Percentiles rank a stretch among this genome's conserved stretches.
Evolutionary conservation across 139 green algal genomes (phyloP).

Genomic region (Chlamydomonas incerta): DNA sequence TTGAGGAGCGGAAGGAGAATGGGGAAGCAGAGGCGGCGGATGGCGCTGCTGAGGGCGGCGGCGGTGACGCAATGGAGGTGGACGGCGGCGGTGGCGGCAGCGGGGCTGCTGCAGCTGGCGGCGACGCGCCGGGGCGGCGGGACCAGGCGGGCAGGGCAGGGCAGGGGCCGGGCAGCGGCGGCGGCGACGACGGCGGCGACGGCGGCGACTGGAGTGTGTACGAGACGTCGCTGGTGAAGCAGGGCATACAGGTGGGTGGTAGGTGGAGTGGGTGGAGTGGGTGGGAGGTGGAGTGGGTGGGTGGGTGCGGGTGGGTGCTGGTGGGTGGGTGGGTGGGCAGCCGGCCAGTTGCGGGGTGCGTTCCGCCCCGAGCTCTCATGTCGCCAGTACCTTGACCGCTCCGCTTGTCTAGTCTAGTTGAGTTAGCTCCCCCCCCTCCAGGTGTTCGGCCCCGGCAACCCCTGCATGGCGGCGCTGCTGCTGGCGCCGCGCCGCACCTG

Average conservation of each 20-base stretch:
- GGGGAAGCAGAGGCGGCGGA: too few relatives aligned
- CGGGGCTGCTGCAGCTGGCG: not conserved
- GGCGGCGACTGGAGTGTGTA: not conserved
- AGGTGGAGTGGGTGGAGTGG: not conserved
- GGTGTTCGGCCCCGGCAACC: constrained; percentile 17
- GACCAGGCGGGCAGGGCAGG: not conserved
- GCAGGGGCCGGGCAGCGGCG: not conserved
- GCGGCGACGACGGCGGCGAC: not conserved
- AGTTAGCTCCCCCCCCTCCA: too few relatives aligned
- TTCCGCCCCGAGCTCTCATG: too few relatives aligned
- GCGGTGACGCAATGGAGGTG: not conserved
- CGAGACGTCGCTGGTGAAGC: not conserved
- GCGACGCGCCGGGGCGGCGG: too few relatives aligned
- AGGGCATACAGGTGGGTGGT: constrained; percentile 17
- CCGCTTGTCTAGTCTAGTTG: too few relatives aligned
- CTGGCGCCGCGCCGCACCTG: not conserved
- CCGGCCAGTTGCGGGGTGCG: too few relatives aligned
- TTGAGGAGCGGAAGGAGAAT: not conserved
- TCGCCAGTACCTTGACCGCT: too few relatives aligned
- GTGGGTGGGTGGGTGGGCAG: too few relatives aligned
- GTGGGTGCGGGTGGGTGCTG: too few relatives aligned
- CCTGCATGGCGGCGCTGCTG: constrained; percentile 9
- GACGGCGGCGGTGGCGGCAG: not conserved
- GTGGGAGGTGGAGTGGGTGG: not conserved
- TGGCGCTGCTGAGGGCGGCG: not conserved